These are phyloP conservation scores for Amaranthus palmeri DNA, from an alignment of 148 eudicot species.

Conservation along the genomic window DNA sequence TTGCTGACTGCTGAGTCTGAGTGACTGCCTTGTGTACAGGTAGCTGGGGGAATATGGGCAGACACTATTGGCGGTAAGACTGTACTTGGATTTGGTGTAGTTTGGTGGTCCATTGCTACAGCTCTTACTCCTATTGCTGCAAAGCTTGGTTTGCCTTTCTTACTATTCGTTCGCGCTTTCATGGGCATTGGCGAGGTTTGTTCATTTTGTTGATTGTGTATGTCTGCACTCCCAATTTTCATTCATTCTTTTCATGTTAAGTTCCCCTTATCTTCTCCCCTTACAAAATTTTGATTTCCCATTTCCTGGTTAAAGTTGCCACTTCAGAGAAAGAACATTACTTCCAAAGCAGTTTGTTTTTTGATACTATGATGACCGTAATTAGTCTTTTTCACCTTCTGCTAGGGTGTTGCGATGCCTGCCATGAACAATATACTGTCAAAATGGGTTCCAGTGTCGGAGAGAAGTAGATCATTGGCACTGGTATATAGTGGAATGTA, in stretches of 20 bases:
- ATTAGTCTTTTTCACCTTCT: neutral
- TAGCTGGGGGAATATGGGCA: conserved; percentile 99
- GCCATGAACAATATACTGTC: conserved; percentile 94
- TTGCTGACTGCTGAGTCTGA: neutral
- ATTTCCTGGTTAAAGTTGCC: no score
- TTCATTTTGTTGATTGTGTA: neutral
- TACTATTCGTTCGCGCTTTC: conserved; percentile 79
- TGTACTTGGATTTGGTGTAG: conserved; percentile 81
- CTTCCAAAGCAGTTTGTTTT: no score
- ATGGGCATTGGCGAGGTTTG: conserved; percentile 87
- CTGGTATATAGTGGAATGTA: conserved; percentile 98
- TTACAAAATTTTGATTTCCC: no score
- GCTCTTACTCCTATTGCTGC: conserved; percentile 86
- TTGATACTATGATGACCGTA: no score
- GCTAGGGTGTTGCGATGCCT: conserved; percentile 99
- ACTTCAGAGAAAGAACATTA: no score
- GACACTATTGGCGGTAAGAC: conserved; percentile 86
- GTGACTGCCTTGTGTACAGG: conserved; percentile 30
- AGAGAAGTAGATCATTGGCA: conserved; percentile 96
- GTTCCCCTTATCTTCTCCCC: no score
- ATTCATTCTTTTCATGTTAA: neutral
- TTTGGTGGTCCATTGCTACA: conserved; percentile 97
- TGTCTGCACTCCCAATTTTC: neutral
- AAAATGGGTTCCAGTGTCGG: conserved; percentile 94
- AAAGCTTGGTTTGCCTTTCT: conserved; percentile 76